Base-by-base conservation (phyloP, 1,284 basidiomycete genomes). In the Marasmius tenuissimus region DNA sequence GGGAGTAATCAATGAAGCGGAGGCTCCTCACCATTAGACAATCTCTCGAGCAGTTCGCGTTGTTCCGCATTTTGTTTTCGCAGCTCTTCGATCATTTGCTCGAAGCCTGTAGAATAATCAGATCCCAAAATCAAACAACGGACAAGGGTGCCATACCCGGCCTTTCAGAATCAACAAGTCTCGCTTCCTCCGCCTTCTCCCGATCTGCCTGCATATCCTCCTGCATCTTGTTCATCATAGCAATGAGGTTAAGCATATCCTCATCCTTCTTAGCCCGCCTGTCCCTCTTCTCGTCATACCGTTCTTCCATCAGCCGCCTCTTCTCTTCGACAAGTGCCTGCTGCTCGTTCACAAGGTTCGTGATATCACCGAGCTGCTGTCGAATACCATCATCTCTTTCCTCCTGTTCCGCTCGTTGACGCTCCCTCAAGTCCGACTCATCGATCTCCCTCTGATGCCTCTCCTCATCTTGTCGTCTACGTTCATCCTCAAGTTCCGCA, bases 331-430 rank as follows among this genome's bases (percentile, higher is more conserved):
- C 78, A 58, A 81, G 77, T 27, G 86, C 82, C 0, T 82, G 78
- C 63, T 89, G 87, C 61, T 85, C 83, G 63, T 87, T 85, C 9
- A 91, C 78, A 40, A 91, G 71, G 63, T 86, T 86, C 1, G 89
- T 87, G 66, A 92, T 83, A 63, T 92, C 89, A 2, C 71, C 73
- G 22, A 92, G 72, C 65, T 92, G 91, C 49, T 72, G 76, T 27
- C 84, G 79, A 53, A 89, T 72, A 9, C 76, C 78, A 11, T 87
- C 83, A 65, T 87, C 85, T 10, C 86, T 81, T 60, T 89, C 86
- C 37, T 77, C 68, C 38, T 78, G 75, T 59, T 87, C 87, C 58
- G 76, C 75, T 16, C 82, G 75, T 65, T 88, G 85, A 34, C 77
- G 78, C 66, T 89, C 87, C 50, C 83, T 78, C 38, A 81, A 77